phyloP scores from a whole-genome alignment of 305 asterid species.

The Fraxinus latifolia region DNA sequence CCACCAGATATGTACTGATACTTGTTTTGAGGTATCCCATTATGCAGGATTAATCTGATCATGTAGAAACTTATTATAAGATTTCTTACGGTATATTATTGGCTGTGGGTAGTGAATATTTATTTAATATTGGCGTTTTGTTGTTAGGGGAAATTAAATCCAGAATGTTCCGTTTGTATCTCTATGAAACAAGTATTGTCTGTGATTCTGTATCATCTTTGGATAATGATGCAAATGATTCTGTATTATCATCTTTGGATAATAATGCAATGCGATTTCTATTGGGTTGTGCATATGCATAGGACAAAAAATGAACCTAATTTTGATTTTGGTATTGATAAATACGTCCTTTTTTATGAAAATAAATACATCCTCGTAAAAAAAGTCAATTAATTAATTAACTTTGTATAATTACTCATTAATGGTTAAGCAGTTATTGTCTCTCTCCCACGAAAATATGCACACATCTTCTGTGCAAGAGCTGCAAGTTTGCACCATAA shows the following conservation, averaged over 20 bases:
- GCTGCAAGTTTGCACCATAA: background rate
- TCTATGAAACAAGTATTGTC: background rate
- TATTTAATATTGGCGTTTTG: slow-evolving; percentile 13
- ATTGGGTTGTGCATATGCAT: background rate
- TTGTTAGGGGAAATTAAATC: slow-evolving; percentile 1
- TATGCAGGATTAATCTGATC: slow-evolving; percentile 30
- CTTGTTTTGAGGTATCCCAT: slow-evolving; percentile 33
- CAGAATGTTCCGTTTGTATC: slow-evolving; percentile 14
- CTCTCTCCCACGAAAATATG: background rate
- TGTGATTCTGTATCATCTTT: background rate
- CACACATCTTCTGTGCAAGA: background rate
- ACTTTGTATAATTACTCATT: background rate
- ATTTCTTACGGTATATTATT: slow-evolving; percentile 2
- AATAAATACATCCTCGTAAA: background rate
- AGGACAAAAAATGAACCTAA: background rate
- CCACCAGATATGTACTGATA: slow-evolving; percentile 15
- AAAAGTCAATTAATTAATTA: background rate
- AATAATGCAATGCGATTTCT: background rate
- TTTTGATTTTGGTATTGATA: background rate
- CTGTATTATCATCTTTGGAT: background rate
- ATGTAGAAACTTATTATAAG: slow-evolving; percentile 22
- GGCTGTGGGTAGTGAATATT: slow-evolving; percentile 24
- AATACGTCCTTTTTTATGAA: background rate
- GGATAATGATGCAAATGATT: background rate
- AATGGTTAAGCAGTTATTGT: background rate